Evolutionary conservation across 2,329 filamentous ascomycete species (phyloP), one percentile per base, ranked within the genome.

Genomic region (Colletotrichum viniferum): DNA sequence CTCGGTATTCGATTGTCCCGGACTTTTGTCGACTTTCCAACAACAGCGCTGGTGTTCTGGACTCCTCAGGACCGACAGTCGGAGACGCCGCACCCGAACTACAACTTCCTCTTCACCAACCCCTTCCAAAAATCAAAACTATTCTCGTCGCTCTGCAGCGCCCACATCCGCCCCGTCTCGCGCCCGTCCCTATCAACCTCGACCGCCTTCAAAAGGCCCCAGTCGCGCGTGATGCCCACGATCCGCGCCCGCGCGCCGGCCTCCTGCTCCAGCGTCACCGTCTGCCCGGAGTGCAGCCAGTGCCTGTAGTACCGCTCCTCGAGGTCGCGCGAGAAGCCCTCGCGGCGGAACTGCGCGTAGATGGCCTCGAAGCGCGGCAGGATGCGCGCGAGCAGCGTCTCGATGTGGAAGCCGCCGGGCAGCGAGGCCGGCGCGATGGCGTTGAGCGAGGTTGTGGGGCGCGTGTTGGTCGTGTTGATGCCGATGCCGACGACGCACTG

Each of bases 121-220:
- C 97, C 97, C 81, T 91, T 95, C 86, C 98, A 98, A 83, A 98
- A 99, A 85, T 99, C 97, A 87, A 99, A 99, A 83, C 96, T 98
- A 81, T 99, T 99, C 82, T 96, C 95, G 84, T 99, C 97, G 83
- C 96, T 98, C 87, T 98, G 96, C 85, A 99, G 85, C 79, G 94
- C 92, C 90, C 94, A 96, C 65, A 94, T 87, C 84, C 90, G 94
- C 0, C 96, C 96, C 1, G 95, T 98, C 3, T 89, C 87, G 69
- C 92, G 88, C 77, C 95, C 95, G 74, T 94, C 90, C 4, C 92
- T 93, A 4, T 92, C 93, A 69, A 97, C 84, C 87, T 98, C 96
- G 84, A 98, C 95, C 0, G 93, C 97, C 78, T 93, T 89, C 78
- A 99, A 82, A 83, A 98, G 87, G 0, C 97, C 97, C 93, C 95